A percentile compares a stretch with the other conserved stretches of the same genome.
Evolutionary conservation across 169 alveolate species (phyloP).

Genomic region (Plasmodium gallinaceum): DNA sequence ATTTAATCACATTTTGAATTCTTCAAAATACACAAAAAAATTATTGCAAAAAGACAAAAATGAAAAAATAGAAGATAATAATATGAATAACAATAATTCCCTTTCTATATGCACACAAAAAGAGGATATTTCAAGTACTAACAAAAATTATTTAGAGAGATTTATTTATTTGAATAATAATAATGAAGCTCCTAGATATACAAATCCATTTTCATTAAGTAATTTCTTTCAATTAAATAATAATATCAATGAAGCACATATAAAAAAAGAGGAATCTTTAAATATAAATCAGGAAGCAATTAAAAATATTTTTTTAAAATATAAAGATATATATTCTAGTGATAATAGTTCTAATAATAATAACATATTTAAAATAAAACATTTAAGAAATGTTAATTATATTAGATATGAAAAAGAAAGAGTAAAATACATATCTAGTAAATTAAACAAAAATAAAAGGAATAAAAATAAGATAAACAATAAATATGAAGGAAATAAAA

Average conservation of each 20-base stretch:
- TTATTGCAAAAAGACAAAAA: not conserved
- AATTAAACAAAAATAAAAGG: not conserved
- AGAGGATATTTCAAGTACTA: not conserved
- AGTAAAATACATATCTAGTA: not conserved
- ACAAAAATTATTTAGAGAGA: no score
- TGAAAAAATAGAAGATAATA: not conserved
- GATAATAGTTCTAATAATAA: constrained; percentile 13
- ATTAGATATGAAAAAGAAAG: constrained; percentile 32
- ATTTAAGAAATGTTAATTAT: constrained; percentile 31
- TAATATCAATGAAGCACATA: not conserved
- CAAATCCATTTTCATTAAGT: not conserved
- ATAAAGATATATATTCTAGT: constrained; percentile 47
- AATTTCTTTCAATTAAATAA: not conserved
- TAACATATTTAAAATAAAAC: constrained; percentile 18
- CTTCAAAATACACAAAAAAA: not conserved
- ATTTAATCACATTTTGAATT: constrained; percentile 8
- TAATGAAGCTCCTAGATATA: not conserved
- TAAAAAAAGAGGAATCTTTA: constrained; percentile 17
- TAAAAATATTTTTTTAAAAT: constrained; percentile 26
- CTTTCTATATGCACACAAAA: no score
- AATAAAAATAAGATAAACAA: not conserved
- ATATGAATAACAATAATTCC: not conserved
- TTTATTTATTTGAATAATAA: not conserved
- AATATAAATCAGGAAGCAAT: constrained; percentile 13
- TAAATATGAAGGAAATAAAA: not conserved